A percentile compares a stretch with the other conserved stretches of the same genome.
Evolutionary conservation across 169 alveolate genomes (phyloP).

Genomic region (Prorocentrum cordatum): DNA sequence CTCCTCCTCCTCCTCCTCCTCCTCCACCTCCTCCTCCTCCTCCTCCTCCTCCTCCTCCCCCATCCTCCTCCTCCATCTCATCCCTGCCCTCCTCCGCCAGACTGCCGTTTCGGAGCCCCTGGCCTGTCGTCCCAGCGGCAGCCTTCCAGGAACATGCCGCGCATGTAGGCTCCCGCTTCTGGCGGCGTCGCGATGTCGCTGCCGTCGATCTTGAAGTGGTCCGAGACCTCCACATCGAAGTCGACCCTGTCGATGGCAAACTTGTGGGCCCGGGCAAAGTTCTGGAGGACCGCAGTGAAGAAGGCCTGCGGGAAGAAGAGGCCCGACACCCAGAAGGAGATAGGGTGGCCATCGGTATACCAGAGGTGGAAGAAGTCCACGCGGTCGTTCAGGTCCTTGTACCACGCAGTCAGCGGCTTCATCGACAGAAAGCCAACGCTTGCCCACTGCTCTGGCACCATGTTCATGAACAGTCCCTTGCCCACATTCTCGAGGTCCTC

Average conservation of each 20-base stretch:
- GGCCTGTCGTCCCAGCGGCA: conserved; percentile 68
- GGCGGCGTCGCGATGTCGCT: conserved; percentile 51
- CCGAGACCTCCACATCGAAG: conserved; percentile 58
- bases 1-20: no score
- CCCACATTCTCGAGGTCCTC: conserved; percentile 57
- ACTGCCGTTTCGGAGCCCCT: no score
- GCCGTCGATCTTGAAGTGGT: conserved; percentile 26
- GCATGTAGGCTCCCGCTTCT: conserved; percentile 14
- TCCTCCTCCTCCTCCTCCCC: no score
- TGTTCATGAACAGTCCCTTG: conserved; percentile 64
- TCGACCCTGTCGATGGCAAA: conserved; percentile 56
- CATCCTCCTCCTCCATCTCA: no score
- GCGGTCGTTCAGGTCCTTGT: conserved; percentile 72
- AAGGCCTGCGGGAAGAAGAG: conserved; percentile 90
- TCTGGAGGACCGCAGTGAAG: conserved; percentile 83
- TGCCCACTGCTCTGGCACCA: conserved; percentile 73
- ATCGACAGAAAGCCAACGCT: conserved; percentile 85
- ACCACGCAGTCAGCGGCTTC: conserved; percentile 83
- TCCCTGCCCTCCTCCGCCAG: no score
- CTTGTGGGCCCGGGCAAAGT: conserved; percentile 78
- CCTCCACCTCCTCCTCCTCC: no score
- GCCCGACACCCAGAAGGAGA: conserved; percentile 84
- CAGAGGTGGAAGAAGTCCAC: conserved; percentile 36
- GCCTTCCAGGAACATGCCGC: conserved; percentile 45
- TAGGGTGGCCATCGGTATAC: conserved; percentile 74